Evolutionary conservation across 441 rosid genomes (phyloP).

Genomic region (Erysimum pusillum): DNA sequence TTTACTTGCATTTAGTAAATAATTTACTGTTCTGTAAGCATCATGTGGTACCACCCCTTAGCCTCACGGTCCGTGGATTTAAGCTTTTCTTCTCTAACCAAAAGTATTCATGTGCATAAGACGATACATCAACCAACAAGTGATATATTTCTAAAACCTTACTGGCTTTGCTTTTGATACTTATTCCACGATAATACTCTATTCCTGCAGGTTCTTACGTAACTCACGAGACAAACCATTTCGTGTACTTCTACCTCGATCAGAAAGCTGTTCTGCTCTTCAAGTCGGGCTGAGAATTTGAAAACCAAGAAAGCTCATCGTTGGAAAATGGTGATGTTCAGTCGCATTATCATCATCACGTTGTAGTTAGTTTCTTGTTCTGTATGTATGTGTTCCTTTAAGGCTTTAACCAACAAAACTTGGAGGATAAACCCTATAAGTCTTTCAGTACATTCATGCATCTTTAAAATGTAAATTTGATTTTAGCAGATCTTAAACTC

Average conservation of each 20-base stretch:
- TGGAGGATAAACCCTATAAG: conserved; percentile 17
- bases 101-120: not conserved
- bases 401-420: conserved; percentile 33
- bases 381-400: conserved; percentile 28
- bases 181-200: not conserved
- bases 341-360: conserved; percentile 30
- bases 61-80: not conserved
- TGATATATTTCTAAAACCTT: not conserved
- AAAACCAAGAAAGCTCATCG: conserved; percentile 15
- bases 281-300: conserved; percentile 79
- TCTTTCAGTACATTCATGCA: conserved; percentile 30
- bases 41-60: not conserved
- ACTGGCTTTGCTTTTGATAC: not conserved
- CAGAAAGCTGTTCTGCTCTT: conserved; percentile 95
- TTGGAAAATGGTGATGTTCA: conserved; percentile 22
- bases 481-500: conserved; percentile 20
- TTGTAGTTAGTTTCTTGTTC: conserved; percentile 41
- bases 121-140: not conserved
- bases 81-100: not conserved
- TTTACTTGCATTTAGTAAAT: not conserved
- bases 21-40: not conserved
- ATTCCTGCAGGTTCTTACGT: conserved; percentile 83
- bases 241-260: conserved; percentile 92
- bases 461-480: conserved; percentile 40
- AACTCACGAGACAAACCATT: conserved; percentile 97